These are phyloP conservation scores for Mycosphaerella arachidis DNA, from an alignment of 2,329 filamentous ascomycete species.

Conservation along the genomic window DNA sequence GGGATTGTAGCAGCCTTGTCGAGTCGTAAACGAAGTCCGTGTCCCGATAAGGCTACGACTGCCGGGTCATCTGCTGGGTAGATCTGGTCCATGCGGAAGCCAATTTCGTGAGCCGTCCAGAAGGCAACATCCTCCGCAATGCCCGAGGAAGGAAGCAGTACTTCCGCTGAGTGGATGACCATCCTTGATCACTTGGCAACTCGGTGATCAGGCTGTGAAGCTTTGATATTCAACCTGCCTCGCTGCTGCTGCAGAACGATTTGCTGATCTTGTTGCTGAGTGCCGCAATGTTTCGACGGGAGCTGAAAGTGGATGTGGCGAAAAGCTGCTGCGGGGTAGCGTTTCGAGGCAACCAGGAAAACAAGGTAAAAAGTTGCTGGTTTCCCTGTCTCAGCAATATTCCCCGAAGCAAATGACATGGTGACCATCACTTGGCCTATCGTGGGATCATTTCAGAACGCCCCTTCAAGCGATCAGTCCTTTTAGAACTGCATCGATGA, in stretches of 20 bases:
- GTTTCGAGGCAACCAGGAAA: too few species aligned
- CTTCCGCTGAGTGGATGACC: slow-evolving; percentile 9
- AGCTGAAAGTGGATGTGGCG: too few species aligned
- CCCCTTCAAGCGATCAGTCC: too few species aligned
- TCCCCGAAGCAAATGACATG: too few species aligned
- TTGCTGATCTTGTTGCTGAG: too few species aligned
- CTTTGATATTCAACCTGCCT: too few species aligned
- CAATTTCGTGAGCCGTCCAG: slow-evolving; percentile 8
- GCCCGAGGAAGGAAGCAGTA: slow-evolving; percentile 9
- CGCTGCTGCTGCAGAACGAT: too few species aligned
- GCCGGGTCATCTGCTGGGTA: slow-evolving; percentile 14
- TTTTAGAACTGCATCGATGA: too few species aligned
- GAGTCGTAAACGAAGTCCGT: slow-evolving; percentile 11
- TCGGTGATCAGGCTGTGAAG: neutral
- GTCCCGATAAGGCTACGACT: slow-evolving; percentile 10
- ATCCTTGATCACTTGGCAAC: neutral
- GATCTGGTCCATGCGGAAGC: slow-evolving; percentile 15
- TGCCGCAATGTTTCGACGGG: too few species aligned
- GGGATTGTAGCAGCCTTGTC: slow-evolving; percentile 6
- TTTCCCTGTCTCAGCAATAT: neutral
- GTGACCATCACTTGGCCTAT: too few species aligned
- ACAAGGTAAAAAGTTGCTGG: neutral
- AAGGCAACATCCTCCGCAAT: slow-evolving; percentile 14
- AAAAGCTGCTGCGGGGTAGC: too few species aligned
- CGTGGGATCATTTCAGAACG: too few species aligned